Conservation (phyloP, 2,329 filamentous ascomycete species). For the Coleophoma eucalyptorum region DNA sequence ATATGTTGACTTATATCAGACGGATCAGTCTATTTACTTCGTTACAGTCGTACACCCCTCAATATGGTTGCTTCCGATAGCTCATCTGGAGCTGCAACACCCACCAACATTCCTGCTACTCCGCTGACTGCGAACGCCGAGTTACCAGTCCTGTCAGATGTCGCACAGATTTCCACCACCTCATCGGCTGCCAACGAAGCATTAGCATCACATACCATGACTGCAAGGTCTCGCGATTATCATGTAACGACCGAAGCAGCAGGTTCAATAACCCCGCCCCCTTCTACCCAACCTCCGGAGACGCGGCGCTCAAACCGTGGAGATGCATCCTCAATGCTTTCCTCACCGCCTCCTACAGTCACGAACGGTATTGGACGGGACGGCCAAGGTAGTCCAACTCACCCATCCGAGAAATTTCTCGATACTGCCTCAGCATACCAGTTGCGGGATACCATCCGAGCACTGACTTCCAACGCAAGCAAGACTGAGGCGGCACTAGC, state of each 20-base stretch:
- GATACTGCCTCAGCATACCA: constrained; percentile 50
- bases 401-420: constrained; percentile 45
- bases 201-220: not conserved
- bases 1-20: no score
- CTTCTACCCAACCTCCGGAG: constrained; percentile 51
- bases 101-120: constrained; percentile 15
- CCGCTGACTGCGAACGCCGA: constrained; percentile 15
- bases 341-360: constrained; percentile 24
- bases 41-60: no score
- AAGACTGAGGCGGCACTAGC: constrained; percentile 44
- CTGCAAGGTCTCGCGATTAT: not conserved
- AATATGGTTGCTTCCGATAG: constrained; percentile 13
- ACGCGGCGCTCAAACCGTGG: constrained; percentile 3
- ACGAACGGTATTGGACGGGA: constrained; percentile 18
- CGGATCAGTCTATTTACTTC: no score
- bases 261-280: constrained; percentile 55
- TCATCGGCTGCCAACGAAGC: constrained; percentile 3
- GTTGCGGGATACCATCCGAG: constrained; percentile 52
- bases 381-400: not conserved
- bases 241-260: no score
- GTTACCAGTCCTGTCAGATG: constrained; percentile 12
- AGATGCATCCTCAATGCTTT: constrained; percentile 8
- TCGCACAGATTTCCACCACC: constrained; percentile 6
- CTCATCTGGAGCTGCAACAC: constrained; percentile 17
- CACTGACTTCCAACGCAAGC: constrained; percentile 51